Evolutionary conservation across 2,329 filamentous ascomycete species (phyloP).

Genomic region (Mycosphaerelloides madeirae): DNA sequence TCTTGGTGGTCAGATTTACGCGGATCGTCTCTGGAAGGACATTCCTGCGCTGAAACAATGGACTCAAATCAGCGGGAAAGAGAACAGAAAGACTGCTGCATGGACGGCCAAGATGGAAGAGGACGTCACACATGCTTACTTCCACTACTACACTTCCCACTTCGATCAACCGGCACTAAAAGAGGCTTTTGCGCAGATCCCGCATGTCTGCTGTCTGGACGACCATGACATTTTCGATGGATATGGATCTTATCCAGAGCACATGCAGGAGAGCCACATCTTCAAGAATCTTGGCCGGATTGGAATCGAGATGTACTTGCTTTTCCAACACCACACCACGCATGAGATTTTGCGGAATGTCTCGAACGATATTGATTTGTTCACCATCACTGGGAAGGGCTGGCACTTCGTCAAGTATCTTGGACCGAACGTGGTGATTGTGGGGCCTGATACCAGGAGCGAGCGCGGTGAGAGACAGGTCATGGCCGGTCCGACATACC

Average conservation of each 20-base stretch:
- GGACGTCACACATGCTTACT: conserved; percentile 92
- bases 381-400: conserved; percentile 92
- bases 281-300: conserved; percentile 98
- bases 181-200: conserved; percentile 96
- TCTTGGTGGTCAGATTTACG: conserved; percentile 90
- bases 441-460: conserved; percentile 86
- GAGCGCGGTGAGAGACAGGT: conserved; percentile 88
- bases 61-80: conserved; percentile 87
- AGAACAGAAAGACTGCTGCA: conserved; percentile 79
- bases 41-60: conserved; percentile 91
- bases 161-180: conserved; percentile 94
- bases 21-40: conserved; percentile 93
- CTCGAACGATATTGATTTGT: conserved; percentile 81
- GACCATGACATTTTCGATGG: conserved; percentile 99
- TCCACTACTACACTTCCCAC: conserved; percentile 97
- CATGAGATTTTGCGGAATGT: conserved; percentile 88
- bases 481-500: conserved; percentile 92
- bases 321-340: conserved; percentile 98
- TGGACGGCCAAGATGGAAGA: conserved; percentile 97
- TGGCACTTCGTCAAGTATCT: conserved; percentile 99
- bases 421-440: conserved; percentile 81
- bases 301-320: conserved; percentile 93
- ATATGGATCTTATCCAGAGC: conserved; percentile 93
- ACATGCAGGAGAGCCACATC: conserved; percentile 96
- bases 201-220: conserved; percentile 85